Conservation (phyloP, 495 filamentous ascomycete species). For the Talaromyces ruber region DNA sequence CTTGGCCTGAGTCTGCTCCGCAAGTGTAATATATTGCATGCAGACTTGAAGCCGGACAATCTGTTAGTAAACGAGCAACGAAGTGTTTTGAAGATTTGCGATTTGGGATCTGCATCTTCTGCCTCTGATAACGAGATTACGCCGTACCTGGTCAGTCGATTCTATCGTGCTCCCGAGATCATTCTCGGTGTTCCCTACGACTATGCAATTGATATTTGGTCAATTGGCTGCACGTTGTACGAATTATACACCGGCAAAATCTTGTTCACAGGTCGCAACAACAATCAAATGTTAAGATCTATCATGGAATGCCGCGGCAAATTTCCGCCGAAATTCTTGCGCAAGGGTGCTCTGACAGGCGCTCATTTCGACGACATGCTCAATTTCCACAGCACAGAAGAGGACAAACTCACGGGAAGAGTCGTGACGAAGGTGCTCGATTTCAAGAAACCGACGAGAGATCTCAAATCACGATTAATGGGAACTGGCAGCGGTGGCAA, state of each 20-base stretch:
- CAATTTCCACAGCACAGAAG: constrained; percentile 80
- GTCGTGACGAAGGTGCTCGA: constrained; percentile 60
- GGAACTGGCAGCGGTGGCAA: constrained; percentile 32
- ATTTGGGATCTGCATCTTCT: constrained; percentile 88
- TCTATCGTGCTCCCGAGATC: constrained; percentile 95
- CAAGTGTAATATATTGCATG: constrained; percentile 88
- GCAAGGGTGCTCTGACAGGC: constrained; percentile 60
- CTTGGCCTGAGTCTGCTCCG: constrained; percentile 75
- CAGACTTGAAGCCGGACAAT: constrained; percentile 96
- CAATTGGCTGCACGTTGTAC: constrained; percentile 92
- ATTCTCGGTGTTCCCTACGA: constrained; percentile 93
- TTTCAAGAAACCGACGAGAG: constrained; percentile 72
- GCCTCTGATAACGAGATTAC: constrained; percentile 84
- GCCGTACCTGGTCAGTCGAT: constrained; percentile 89
- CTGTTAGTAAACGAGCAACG: constrained; percentile 82
- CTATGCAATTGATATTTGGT: constrained; percentile 94
- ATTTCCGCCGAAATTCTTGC: constrained; percentile 78
- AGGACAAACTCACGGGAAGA: constrained; percentile 78
- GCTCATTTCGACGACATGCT: constrained; percentile 81
- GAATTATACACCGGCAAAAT: constrained; percentile 98
- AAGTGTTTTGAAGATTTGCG: constrained; percentile 86
- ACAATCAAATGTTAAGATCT: constrained; percentile 93
- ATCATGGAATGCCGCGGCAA: constrained; percentile 97
- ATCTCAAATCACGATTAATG: constrained; percentile 69
- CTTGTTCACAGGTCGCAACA: constrained; percentile 86